A percentile compares a stretch with the other conserved stretches of the same genome.
Conservation (phyloP, 2,329 filamentous ascomycete genomes). For the Salinomyces thailandicus region DNA sequence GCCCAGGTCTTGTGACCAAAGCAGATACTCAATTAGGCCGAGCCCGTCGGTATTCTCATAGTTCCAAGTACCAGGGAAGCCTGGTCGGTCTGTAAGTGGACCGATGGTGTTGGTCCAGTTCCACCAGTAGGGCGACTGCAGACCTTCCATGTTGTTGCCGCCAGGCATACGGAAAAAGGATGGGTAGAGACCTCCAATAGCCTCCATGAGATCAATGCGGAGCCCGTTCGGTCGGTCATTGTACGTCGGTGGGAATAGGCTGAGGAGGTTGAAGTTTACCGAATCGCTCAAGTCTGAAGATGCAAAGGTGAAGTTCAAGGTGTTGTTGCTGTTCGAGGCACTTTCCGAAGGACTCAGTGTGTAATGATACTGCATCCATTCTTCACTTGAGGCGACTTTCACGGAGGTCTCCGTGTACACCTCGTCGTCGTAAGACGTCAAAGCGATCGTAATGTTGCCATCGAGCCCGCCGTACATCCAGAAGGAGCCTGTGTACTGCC, state of each 20-base stretch:
- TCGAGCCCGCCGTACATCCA: slow-evolving; percentile 24
- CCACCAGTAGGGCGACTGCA: slow-evolving; percentile 29
- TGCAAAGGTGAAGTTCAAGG: slow-evolving; percentile 40
- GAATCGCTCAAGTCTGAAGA: slow-evolving; percentile 27
- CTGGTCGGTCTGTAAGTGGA: slow-evolving; percentile 43
- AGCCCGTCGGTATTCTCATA: slow-evolving; percentile 54
- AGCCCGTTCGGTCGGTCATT: slow-evolving; percentile 43
- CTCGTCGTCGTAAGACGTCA: slow-evolving; percentile 32
- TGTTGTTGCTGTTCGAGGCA: slow-evolving; percentile 41
- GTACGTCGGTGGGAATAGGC: slow-evolving; percentile 46
- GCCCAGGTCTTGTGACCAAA: slow-evolving; percentile 45
- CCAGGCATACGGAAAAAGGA: slow-evolving; percentile 53
- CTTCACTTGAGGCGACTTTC: slow-evolving; percentile 14
- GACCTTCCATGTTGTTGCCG: slow-evolving; percentile 44
- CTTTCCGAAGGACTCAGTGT: slow-evolving; percentile 19
- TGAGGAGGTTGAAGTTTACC: slow-evolving; percentile 43
- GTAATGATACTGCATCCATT: slow-evolving; percentile 26
- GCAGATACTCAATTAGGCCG: slow-evolving; percentile 53
- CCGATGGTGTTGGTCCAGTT: slow-evolving; percentile 45
- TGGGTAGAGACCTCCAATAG: slow-evolving; percentile 21
- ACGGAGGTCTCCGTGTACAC: slow-evolving; percentile 21
- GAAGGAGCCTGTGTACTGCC: slow-evolving; percentile 27
- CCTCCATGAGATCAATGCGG: slow-evolving; percentile 39
- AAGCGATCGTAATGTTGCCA: slow-evolving; percentile 25
- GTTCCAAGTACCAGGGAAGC: slow-evolving; percentile 46